phyloP scores from a whole-genome alignment of 306 rosid species.

The Rosa rugosa region DNA sequence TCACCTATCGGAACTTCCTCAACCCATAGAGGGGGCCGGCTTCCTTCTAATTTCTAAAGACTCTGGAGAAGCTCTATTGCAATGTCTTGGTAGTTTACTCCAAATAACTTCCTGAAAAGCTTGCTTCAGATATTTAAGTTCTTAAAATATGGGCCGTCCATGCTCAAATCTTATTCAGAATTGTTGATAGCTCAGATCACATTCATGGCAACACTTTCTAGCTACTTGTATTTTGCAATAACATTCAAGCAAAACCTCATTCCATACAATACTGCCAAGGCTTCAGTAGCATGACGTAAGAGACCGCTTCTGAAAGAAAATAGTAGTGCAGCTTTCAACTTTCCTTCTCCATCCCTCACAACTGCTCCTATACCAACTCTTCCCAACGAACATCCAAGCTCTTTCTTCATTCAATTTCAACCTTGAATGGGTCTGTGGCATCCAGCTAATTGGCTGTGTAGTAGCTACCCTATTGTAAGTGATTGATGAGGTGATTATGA shows the following conservation, averaged over 20 bases:
- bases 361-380: background rate
- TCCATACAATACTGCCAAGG: background rate
- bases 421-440: background rate
- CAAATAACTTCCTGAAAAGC: too few species aligned
- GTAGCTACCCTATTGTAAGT: background rate
- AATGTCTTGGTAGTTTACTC: too few species aligned
- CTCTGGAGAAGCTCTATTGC: too few species aligned
- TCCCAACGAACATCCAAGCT: background rate
- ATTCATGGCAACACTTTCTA: background rate
- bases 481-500: background rate
- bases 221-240: background rate
- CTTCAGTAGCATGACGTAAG: background rate
- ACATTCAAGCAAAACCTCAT: background rate
- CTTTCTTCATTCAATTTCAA: background rate
- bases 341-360: background rate
- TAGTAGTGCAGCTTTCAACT: background rate
- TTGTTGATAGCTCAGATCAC: background rate
- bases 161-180: background rate
- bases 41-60: too few species aligned
- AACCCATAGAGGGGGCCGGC: too few species aligned
- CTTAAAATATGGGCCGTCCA: background rate
- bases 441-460: background rate
- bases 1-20: too few species aligned
- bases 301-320: background rate
- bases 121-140: background rate